Evolutionary conservation across 2,329 filamentous ascomycete genomes (phyloP).

Genomic region (Verruconis gallopava): DNA sequence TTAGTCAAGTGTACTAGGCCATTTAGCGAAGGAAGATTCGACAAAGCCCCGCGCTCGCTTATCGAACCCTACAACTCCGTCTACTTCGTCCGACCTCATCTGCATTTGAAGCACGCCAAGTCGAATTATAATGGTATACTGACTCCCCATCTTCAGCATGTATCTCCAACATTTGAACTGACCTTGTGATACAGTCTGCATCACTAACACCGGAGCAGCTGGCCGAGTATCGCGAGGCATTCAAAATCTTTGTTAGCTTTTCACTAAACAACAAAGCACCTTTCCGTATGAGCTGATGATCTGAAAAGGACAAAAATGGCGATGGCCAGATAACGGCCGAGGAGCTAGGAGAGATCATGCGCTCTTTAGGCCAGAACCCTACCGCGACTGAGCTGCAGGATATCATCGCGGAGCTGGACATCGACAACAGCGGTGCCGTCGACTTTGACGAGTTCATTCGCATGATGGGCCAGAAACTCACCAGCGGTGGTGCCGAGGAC

Average conservation of each 20-base stretch:
- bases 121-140: too few species aligned
- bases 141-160: too few species aligned
- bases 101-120: too few species aligned
- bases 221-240: not conserved
- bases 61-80: too few species aligned
- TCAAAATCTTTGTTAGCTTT: not conserved
- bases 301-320: conserved; percentile 33
- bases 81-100: too few species aligned
- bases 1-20: too few species aligned
- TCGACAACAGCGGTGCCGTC: conserved; percentile 75
- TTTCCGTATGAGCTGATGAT: not conserved
- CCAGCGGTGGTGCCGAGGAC: conserved; percentile 82
- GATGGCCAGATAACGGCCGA: conserved; percentile 65
- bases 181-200: too few species aligned
- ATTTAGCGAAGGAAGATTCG: too few species aligned
- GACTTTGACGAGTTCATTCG: conserved; percentile 85
- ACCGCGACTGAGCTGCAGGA: conserved; percentile 83
- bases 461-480: conserved; percentile 79
- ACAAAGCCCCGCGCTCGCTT: too few species aligned
- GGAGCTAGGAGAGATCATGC: conserved; percentile 82
- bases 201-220: not conserved
- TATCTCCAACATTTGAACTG: too few species aligned
- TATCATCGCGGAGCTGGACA: conserved; percentile 48
- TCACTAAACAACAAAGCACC: not conserved
- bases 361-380: conserved; percentile 78